phyloP scores from a whole-genome alignment of 371 early-diverging fungal genomes.

The Catenaria anguillulae region DNA sequence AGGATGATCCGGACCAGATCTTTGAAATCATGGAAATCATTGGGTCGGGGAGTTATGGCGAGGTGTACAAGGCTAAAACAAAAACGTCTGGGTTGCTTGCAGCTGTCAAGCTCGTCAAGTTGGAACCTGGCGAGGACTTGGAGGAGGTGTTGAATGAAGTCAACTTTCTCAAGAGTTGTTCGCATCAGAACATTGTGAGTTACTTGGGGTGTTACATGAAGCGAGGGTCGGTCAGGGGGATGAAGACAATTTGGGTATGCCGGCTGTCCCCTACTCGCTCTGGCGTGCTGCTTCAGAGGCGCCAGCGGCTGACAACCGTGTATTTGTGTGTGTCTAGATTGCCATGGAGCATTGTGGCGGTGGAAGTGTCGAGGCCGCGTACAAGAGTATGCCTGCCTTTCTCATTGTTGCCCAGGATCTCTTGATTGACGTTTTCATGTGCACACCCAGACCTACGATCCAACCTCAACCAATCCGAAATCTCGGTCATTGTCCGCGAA shows the following conservation, averaged over 20 bases:
- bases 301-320: no score
- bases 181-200: conserved; percentile 28
- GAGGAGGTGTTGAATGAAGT: conserved; percentile 39
- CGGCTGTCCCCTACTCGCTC: no score
- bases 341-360: conserved; percentile 42
- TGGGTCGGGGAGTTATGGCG: conserved; percentile 35
- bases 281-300: background rate
- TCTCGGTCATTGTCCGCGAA: conserved; percentile 26
- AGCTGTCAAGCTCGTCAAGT: conserved; percentile 35
- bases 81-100: conserved; percentile 14
- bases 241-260: conserved; percentile 32
- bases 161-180: conserved; percentile 34
- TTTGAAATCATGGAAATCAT: conserved; percentile 32
- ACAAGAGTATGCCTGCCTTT: conserved; percentile 18
- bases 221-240: conserved; percentile 23
- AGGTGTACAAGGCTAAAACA: conserved; percentile 28
- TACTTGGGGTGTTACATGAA: conserved; percentile 39
- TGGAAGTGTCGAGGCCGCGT: conserved; percentile 31
- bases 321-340: conserved; percentile 16
- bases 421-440: background rate
- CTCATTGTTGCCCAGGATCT: no score
- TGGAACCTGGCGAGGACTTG: conserved; percentile 37
- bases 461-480: conserved; percentile 25
- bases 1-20: conserved; percentile 27
- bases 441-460: conserved; percentile 15